A percentile compares a stretch with the other conserved stretches of the same genome.
Conservation (phyloP, 2,329 filamentous ascomycete species). For the Calonectria pseudoturangicola region DNA sequence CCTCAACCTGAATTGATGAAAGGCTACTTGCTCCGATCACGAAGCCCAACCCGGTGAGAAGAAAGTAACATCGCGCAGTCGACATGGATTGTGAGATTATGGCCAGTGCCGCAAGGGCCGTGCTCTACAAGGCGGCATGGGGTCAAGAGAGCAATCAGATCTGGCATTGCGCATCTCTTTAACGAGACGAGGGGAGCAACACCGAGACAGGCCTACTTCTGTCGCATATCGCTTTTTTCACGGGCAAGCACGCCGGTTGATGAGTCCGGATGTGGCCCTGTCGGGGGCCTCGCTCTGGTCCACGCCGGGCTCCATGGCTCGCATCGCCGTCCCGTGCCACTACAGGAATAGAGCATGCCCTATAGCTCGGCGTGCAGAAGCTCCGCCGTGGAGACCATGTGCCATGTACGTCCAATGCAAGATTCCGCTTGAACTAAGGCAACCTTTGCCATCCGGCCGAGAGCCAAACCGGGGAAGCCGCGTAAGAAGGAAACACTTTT, state of each 20-base stretch:
- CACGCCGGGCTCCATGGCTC: conserved; percentile 39
- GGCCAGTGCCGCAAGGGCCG: conserved; percentile 34
- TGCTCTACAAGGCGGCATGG: conserved; percentile 22
- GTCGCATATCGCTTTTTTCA: conserved; percentile 45
- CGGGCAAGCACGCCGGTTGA: conserved; percentile 23
- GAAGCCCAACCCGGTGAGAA: conserved; percentile 24
- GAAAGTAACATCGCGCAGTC: conserved; percentile 34
- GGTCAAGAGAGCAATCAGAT: conserved; percentile 34
- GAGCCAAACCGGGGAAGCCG: conserved; percentile 42
- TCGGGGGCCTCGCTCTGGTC: conserved; percentile 33
- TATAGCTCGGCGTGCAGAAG: conserved; percentile 43
- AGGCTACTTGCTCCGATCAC: conserved; percentile 17
- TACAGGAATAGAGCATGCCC: conserved; percentile 32
- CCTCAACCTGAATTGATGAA: conserved; percentile 19
- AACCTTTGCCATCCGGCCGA: conserved; percentile 44
- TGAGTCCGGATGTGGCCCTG: conserved; percentile 31
- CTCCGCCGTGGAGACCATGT: conserved; percentile 45
- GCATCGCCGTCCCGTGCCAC: conserved; percentile 48
- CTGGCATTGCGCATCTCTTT: conserved; percentile 42
- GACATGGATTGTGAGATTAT: conserved; percentile 30
- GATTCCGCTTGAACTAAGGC: conserved; percentile 54
- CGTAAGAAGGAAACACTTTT: conserved; percentile 35
- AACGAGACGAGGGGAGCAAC: conserved; percentile 28
- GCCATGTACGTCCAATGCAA: conserved; percentile 52
- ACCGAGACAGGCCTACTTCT: conserved; percentile 28